These are phyloP conservation scores for Aquilaria yunnanensis DNA, from an alignment of 345 rosid species.

Conservation along the genomic window DNA sequence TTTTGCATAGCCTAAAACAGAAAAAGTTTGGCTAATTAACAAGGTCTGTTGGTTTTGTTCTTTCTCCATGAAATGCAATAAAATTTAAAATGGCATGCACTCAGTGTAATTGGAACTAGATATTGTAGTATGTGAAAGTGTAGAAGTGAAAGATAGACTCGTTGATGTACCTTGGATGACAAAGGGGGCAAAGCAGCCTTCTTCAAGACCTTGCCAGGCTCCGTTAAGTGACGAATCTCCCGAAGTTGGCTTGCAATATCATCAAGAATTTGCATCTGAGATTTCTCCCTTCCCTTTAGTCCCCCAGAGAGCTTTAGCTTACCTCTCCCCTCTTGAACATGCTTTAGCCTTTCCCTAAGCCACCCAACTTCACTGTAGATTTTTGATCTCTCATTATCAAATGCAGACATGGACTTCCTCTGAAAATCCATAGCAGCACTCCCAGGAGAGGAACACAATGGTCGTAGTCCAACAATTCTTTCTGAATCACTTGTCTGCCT, in stretches of 20 bases:
- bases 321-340: conserved; percentile 54
- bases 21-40: conserved; percentile 10
- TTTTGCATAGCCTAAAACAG: conserved; percentile 35
- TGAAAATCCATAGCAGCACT: conserved; percentile 28
- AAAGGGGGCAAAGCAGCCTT: conserved; percentile 50
- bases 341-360: conserved; percentile 55
- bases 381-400: conserved; percentile 60
- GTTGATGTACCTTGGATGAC: conserved; percentile 42
- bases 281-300: conserved; percentile 28
- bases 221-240: conserved; percentile 31
- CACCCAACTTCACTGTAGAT: conserved; percentile 62
- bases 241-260: conserved; percentile 38
- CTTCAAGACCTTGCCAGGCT: conserved; percentile 28
- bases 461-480: conserved; percentile 26
- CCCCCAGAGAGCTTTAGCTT: conserved; percentile 38
- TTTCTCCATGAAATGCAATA: not conserved
- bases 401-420: conserved; percentile 72
- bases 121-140: not conserved
- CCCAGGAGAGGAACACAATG: conserved; percentile 18
- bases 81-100: not conserved
- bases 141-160: not conserved
- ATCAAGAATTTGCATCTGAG: conserved; percentile 32
- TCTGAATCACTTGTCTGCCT: conserved; percentile 42
- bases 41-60: not conserved
- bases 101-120: not conserved